Evolutionary conservation across 768 basidiomycete species (phyloP).

Genomic region (Leucocoprinus sp.): DNA sequence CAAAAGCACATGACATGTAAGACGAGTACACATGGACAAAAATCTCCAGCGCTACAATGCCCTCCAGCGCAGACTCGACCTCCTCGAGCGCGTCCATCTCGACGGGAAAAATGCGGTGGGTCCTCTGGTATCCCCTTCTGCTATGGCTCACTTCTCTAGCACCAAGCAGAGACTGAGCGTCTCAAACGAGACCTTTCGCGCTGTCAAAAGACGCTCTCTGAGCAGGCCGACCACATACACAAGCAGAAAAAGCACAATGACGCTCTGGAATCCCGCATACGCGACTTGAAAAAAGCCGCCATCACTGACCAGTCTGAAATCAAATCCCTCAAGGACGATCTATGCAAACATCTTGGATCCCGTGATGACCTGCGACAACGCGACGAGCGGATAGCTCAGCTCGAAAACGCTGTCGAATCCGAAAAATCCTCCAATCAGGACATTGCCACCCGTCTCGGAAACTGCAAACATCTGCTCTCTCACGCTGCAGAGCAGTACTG

Average conservation of each 20-base stretch:
- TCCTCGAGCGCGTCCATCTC: slow-evolving; percentile 51
- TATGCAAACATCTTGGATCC: slow-evolving; percentile 37
- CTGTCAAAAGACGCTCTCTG: slow-evolving; percentile 36
- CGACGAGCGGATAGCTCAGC: slow-evolving; percentile 45
- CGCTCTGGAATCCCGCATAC: slow-evolving; percentile 46
- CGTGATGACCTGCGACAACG: slow-evolving; percentile 46
- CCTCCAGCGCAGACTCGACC: slow-evolving; percentile 57
- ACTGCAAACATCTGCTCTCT: slow-evolving; percentile 35
- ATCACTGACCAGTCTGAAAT: slow-evolving; percentile 49
- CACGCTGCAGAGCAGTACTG: slow-evolving; percentile 49
- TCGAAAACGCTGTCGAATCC: slow-evolving; percentile 33
- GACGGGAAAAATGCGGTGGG: slow-evolving; percentile 62
- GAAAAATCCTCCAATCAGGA: slow-evolving; percentile 22
- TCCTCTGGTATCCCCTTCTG: not conserved
- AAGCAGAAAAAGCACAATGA: slow-evolving; percentile 60
- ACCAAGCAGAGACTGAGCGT: slow-evolving; percentile 50
- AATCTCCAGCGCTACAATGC: slow-evolving; percentile 49
- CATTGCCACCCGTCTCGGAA: slow-evolving; percentile 43
- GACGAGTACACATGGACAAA: no score
- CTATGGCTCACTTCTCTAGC: slow-evolving; percentile 28
- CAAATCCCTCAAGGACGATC: slow-evolving; percentile 57
- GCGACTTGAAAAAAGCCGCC: slow-evolving; percentile 48
- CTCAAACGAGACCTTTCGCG: slow-evolving; percentile 48
- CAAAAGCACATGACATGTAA: no score
- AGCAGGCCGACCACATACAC: slow-evolving; percentile 45